Percentiles rank a stretch among this genome's conserved stretches.
phyloP scores from a whole-genome alignment of 2,329 filamentous ascomycete species.

The Cercospora citrullina region DNA sequence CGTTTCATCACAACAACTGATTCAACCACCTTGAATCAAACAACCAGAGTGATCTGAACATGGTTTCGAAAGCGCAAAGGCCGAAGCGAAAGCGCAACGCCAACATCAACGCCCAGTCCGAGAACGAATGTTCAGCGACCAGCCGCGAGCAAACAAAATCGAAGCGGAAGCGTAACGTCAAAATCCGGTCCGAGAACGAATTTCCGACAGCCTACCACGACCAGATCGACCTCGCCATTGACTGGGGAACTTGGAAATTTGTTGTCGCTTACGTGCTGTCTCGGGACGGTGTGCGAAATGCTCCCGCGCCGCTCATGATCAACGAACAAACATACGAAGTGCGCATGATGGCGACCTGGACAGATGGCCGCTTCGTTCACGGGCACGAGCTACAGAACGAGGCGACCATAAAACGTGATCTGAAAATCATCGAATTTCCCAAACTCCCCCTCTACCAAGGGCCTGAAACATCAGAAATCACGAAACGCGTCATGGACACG shows the following conservation, averaged over 20 bases:
- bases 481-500: not conserved
- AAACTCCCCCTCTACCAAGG: conserved; percentile 13
- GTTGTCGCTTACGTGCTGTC: not conserved
- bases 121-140: not conserved
- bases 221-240: not conserved
- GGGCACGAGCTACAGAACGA: conserved; percentile 9
- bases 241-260: conserved; percentile 18
- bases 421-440: conserved; percentile 15
- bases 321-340: conserved; percentile 5
- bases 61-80: not conserved
- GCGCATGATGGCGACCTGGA: conserved; percentile 15
- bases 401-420: not conserved
- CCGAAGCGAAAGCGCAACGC: not conserved
- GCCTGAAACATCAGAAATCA: not conserved
- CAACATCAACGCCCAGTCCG: not conserved
- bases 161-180: not conserved
- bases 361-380: conserved; percentile 11
- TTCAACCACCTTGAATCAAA: not conserved
- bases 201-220: not conserved
- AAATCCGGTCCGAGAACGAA: not conserved
- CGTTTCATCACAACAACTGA: not conserved
- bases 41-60: not conserved
- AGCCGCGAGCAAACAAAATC: not conserved
- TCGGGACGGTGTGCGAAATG: not conserved
- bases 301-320: conserved; percentile 4